Evolutionary conservation across 2,329 filamentous ascomycete species (phyloP), one percentile per base, ranked within the genome.

Genomic region (Hortaea sp.): DNA sequence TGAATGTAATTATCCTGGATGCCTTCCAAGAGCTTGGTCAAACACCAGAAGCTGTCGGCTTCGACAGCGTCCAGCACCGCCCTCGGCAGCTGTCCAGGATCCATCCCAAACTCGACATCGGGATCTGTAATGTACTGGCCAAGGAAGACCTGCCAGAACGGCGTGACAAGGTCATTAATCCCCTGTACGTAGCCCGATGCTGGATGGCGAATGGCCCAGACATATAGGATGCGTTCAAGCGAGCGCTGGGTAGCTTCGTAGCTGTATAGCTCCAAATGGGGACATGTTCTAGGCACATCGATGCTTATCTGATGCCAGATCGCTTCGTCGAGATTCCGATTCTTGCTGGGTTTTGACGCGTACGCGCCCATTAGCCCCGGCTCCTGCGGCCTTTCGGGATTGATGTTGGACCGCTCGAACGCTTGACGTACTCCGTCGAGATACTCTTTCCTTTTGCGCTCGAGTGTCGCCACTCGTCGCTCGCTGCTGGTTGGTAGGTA

Each of bases 231-330:
- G 42, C 90, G 81, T 66, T 98, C 94, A 10, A 98, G 71, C 1
- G 88, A 95, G 45, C 89, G 76, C 64, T 98, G 92, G 0, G 94
- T 98, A 4, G 90, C 90, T 66, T 97, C 90, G 62, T 95, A 97
- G 54, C 87, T 79, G 68, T 98, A 98, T 0, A 98, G 75, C 57
- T 94, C 86, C 45, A 98, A 83, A 66, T 97, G 92, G 7, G 92
- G 92, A 62, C 95, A 97, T 4, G 92, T 98, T 43, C 92, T 81
- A 2, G 92, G 92, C 20, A 97, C 87, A 62, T 98, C 92, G 60
- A 98, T 98, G 66, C 88, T 95, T 68, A 98, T 97, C 63, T 98
- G 92, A 69, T 98, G 92, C 92, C 92, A 98, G 49, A 98, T 82
- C n/a, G 88, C 85, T 70, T 98, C 92, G 57, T 98, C 94, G 12